phyloP scores from a whole-genome alignment of 768 basidiomycete species.

The Xerocomellus chrysenteron region DNA sequence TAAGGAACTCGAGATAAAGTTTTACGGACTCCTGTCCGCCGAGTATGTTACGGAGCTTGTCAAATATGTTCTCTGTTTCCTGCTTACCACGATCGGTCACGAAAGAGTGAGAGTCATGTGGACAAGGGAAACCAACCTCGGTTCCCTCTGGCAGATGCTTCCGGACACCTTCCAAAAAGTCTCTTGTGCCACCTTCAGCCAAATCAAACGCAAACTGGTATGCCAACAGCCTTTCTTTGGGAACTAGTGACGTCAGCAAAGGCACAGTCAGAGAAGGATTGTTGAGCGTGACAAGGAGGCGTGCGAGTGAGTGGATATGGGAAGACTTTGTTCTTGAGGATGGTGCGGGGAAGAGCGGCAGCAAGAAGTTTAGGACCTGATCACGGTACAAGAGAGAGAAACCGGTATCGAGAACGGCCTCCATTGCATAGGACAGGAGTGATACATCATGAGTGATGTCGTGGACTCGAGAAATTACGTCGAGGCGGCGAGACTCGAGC shows the following conservation, averaged over 20 bases:
- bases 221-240: slow-evolving; percentile 71
- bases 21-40: slow-evolving; percentile 91
- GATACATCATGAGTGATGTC: slow-evolving; percentile 69
- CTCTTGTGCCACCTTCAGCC: slow-evolving; percentile 90
- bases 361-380: slow-evolving; percentile 73
- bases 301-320: slow-evolving; percentile 79
- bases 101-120: not conserved
- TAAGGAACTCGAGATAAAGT: slow-evolving; percentile 92
- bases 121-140: slow-evolving; percentile 42
- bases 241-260: slow-evolving; percentile 69
- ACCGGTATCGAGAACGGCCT: slow-evolving; percentile 85
- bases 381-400: slow-evolving; percentile 85
- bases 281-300: slow-evolving; percentile 86
- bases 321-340: slow-evolving; percentile 69
- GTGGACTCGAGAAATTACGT: slow-evolving; percentile 81
- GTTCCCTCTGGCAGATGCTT: slow-evolving; percentile 67
- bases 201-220: slow-evolving; percentile 97
- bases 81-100: slow-evolving; percentile 28
- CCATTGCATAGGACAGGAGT: slow-evolving; percentile 88
- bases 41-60: slow-evolving; percentile 79
- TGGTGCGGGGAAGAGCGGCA: slow-evolving; percentile 83
- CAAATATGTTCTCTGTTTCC: slow-evolving; percentile 62
- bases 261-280: slow-evolving; percentile 76
- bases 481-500: slow-evolving; percentile 85
- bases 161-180: slow-evolving; percentile 80